Evolutionary conservation across 371 early-diverging fungal genomes (phyloP).

Genomic region (Mortierella sp.): DNA sequence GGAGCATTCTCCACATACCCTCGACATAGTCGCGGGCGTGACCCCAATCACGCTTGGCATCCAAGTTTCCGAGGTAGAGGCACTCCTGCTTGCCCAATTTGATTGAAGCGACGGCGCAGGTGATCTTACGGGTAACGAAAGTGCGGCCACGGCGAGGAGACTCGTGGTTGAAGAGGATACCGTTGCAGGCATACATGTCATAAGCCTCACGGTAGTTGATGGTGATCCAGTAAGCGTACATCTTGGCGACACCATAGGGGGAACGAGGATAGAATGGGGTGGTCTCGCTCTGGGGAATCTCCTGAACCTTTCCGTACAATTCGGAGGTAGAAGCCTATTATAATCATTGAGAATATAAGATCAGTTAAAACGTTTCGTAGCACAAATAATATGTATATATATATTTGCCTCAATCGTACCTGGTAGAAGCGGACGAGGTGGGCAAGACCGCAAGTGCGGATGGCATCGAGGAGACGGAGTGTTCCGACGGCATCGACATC

Average conservation of each 20-base stretch:
- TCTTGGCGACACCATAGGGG: slow-evolving; percentile 91
- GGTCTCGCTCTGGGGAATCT: slow-evolving; percentile 88
- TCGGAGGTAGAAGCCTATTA: slow-evolving; percentile 83
- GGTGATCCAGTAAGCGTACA: slow-evolving; percentile 88
- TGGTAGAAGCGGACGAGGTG: slow-evolving; percentile 86
- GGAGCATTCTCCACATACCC: slow-evolving; percentile 95
- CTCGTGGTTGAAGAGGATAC: slow-evolving; percentile 93
- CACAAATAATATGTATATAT: too few relatives aligned
- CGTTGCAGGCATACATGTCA: slow-evolving; percentile 87
- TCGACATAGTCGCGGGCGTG: slow-evolving; percentile 90
- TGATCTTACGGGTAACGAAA: slow-evolving; percentile 90
- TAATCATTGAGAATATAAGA: too few relatives aligned
- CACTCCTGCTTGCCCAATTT: slow-evolving; percentile 79
- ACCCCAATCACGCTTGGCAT: slow-evolving; percentile 93
- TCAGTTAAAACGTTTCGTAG: too few relatives aligned
- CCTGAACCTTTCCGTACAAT: slow-evolving; percentile 87
- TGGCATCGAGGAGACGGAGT: slow-evolving; percentile 86
- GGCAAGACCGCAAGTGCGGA: slow-evolving; percentile 81
- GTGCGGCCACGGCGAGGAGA: slow-evolving; percentile 89
- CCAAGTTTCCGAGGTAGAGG: slow-evolving; percentile 86
- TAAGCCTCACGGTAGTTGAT: slow-evolving; percentile 91
- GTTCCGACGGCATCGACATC: slow-evolving; percentile 91
- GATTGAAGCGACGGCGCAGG: slow-evolving; percentile 88
- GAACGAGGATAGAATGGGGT: slow-evolving; percentile 93
- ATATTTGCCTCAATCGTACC: slow-evolving; percentile 41